Evolutionary conservation across 2,329 filamentous ascomycete genomes (phyloP).

Genomic region (Eutypella sp.): DNA sequence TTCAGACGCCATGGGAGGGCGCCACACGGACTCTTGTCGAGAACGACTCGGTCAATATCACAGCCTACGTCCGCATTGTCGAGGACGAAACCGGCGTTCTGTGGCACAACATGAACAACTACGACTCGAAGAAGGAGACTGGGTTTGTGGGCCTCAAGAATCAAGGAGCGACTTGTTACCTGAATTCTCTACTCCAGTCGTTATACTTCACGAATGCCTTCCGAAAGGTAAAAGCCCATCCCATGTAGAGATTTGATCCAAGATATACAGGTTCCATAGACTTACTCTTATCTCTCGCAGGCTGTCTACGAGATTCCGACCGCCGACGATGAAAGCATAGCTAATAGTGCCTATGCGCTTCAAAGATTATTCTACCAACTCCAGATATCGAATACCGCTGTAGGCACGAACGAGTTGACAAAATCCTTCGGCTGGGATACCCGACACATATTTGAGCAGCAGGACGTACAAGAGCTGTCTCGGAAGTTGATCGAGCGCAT

Average conservation of each 20-base stretch:
- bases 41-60: slow-evolving; percentile 72
- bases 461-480: slow-evolving; percentile 95
- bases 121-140: slow-evolving; percentile 98
- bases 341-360: slow-evolving; percentile 88
- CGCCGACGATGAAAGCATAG: slow-evolving; percentile 70
- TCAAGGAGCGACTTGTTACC: slow-evolving; percentile 87
- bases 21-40: slow-evolving; percentile 67
- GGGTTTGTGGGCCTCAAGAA: slow-evolving; percentile 96
- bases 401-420: slow-evolving; percentile 88
- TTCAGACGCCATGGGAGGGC: slow-evolving; percentile 71
- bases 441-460: slow-evolving; percentile 95
- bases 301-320: slow-evolving; percentile 98
- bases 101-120: slow-evolving; percentile 90
- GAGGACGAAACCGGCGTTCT: slow-evolving; percentile 85
- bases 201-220: slow-evolving; percentile 89
- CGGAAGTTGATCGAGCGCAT: slow-evolving; percentile 96
- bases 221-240: slow-evolving; percentile 60
- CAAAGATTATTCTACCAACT: slow-evolving; percentile 93
- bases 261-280: slow-evolving; percentile 1
- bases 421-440: slow-evolving; percentile 98
- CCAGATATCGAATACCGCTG: slow-evolving; percentile 78
- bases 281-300: slow-evolving; percentile 43
- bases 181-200: slow-evolving; percentile 80
- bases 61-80: slow-evolving; percentile 74
- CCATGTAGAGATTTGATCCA: background rate